Percentiles rank a stretch among this genome's conserved stretches.
Conservation (phyloP, 2,329 filamentous ascomycete species). For the Diaporthe australafricana region DNA sequence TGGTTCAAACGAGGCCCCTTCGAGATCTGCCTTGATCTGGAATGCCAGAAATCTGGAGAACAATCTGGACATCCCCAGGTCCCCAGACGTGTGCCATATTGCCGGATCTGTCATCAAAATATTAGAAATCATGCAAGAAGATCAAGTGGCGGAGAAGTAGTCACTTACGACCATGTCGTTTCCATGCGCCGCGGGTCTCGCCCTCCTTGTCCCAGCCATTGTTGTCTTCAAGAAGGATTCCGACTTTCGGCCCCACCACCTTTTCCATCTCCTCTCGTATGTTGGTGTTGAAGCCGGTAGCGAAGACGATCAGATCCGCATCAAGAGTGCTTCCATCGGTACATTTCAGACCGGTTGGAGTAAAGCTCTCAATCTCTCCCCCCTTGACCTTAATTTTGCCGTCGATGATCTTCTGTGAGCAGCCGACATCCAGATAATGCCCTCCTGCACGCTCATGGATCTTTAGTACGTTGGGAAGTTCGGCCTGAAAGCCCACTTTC, state of each 20-base stretch:
- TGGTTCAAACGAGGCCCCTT: background rate
- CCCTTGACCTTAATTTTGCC: conserved; percentile 67
- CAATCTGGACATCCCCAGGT: background rate
- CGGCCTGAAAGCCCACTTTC: background rate
- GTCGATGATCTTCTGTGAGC: conserved; percentile 63
- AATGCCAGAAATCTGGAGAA: background rate
- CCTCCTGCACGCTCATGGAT: conserved; percentile 63
- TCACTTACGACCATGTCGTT: background rate
- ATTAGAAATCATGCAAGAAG: background rate
- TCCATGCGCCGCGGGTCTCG: background rate
- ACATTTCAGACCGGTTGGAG: conserved; percentile 53
- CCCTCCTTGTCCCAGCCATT: background rate
- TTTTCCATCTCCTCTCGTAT: background rate
- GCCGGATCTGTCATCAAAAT: background rate
- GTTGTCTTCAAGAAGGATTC: background rate
- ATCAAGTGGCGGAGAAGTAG: too few relatives aligned
- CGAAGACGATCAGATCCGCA: conserved; percentile 68
- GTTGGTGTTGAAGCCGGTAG: conserved; percentile 54
- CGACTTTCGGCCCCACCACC: background rate
- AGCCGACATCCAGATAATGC: conserved; percentile 70
- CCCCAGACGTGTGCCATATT: background rate
- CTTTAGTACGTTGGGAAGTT: background rate
- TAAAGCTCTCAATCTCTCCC: conserved; percentile 60
- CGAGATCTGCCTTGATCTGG: conserved; percentile 3
- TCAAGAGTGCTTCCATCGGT: conserved; percentile 61